Conservation (phyloP, 2,329 filamentous ascomycete species). For the Aspergillus spinulosporus region DNA sequence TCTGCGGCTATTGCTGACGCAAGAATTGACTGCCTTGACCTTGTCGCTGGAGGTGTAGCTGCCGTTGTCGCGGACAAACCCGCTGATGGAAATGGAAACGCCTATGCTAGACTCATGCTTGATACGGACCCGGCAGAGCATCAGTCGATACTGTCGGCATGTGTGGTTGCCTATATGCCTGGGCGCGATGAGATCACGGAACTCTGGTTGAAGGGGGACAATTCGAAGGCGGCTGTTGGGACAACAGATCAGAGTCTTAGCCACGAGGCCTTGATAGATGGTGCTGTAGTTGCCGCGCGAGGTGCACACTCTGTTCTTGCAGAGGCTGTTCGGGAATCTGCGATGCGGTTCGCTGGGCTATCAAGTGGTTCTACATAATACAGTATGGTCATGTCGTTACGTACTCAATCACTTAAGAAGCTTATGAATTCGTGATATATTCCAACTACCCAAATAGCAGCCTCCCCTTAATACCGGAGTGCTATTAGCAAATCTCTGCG, state of each 20-base stretch:
- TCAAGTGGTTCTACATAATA: slow-evolving; percentile 10
- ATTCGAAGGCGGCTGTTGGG: slow-evolving; percentile 35
- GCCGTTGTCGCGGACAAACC: slow-evolving; percentile 62
- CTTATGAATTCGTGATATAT: too few relatives aligned
- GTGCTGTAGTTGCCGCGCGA: slow-evolving; percentile 63
- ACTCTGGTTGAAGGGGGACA: slow-evolving; percentile 84
- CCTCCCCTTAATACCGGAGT: too few relatives aligned
- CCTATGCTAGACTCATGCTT: slow-evolving; percentile 54
- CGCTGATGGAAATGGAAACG: slow-evolving; percentile 22
- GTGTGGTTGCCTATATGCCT: slow-evolving; percentile 86
- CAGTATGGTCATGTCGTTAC: slow-evolving; percentile 1
- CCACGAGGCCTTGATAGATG: slow-evolving; percentile 60
- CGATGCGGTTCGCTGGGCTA: slow-evolving; percentile 41
- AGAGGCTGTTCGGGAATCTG: slow-evolving; percentile 63
- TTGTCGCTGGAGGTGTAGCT: slow-evolving; percentile 84
- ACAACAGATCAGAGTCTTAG: slow-evolving; percentile 39
- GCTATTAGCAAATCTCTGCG: too few relatives aligned
- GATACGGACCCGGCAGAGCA: slow-evolving; percentile 85
- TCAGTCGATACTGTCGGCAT: slow-evolving; percentile 73
- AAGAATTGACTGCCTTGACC: slow-evolving; percentile 91
- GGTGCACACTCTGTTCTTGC: slow-evolving; percentile 61
- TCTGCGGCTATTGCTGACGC: slow-evolving; percentile 92
- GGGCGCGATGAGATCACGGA: slow-evolving; percentile 88
- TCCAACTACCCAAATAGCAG: too few relatives aligned
- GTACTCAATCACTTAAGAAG: neutral